Evolutionary conservation across 129 eudicot genomes (phyloP).

Genomic region (Artemisia annua): DNA sequence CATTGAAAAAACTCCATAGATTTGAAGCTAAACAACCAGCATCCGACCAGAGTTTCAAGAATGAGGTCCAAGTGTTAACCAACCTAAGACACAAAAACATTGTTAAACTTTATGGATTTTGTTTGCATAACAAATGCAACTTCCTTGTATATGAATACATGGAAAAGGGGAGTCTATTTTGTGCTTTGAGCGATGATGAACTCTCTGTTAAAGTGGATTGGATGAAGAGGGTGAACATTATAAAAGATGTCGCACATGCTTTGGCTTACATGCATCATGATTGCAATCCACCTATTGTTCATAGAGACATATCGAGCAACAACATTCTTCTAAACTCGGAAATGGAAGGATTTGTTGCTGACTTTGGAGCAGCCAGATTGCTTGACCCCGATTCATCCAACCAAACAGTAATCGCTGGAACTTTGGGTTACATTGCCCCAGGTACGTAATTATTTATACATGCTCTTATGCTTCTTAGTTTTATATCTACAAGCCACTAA

Average conservation of each 20-base stretch:
- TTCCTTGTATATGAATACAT: constrained; percentile 41
- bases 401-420: constrained; percentile 34
- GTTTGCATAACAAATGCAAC: constrained; percentile 28
- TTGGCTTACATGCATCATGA: constrained; percentile 46
- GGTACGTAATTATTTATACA: constrained; percentile 21
- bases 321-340: constrained; percentile 35
- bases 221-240: constrained; percentile 37
- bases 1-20: constrained; percentile 38
- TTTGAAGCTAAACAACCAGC: constrained; percentile 26
- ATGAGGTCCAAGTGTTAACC: constrained; percentile 31
- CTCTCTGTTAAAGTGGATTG: constrained; percentile 35
- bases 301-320: constrained; percentile 43
- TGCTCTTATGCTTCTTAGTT: background rate
- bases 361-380: constrained; percentile 45
- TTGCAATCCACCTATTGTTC: constrained; percentile 39
- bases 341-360: constrained; percentile 39
- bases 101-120: constrained; percentile 38
- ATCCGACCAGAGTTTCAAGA: constrained; percentile 30
- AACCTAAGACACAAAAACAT: constrained; percentile 32
- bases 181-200: constrained; percentile 21
- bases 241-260: constrained; percentile 38
- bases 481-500: background rate
- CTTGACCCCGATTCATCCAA: constrained; percentile 35
- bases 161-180: constrained; percentile 45
- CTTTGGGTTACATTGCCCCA: constrained; percentile 46